These are phyloP conservation scores for Nymphaea colorata DNA, from an alignment of 164 flowering plant species.

Conservation along the genomic window DNA sequence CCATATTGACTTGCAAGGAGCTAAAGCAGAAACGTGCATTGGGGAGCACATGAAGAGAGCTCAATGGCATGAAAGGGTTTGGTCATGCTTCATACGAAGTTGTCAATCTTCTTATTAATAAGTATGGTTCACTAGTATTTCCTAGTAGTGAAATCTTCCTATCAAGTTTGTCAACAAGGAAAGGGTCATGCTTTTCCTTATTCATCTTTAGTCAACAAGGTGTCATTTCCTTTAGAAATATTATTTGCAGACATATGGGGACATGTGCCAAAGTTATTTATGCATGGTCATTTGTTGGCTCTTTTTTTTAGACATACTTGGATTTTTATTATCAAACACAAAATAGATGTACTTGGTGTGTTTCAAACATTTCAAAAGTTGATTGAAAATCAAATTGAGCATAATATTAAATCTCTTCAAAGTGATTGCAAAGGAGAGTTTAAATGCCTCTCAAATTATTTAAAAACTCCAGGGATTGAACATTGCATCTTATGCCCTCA, in stretches of 20 bases:
- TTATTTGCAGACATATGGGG: not conserved
- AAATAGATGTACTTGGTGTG: not conserved
- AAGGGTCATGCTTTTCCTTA: not conserved
- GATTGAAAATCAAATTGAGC: not conserved
- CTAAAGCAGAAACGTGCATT: too few relatives aligned
- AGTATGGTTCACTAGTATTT: too few relatives aligned
- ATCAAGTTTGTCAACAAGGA: not conserved
- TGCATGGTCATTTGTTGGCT: not conserved
- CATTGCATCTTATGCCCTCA: not conserved
- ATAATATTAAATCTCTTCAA: not conserved
- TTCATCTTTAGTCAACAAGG: not conserved
- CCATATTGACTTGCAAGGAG: too few relatives aligned
- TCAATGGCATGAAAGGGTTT: too few relatives aligned
- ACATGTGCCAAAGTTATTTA: not conserved
- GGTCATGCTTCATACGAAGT: too few relatives aligned
- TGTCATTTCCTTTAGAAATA: not conserved
- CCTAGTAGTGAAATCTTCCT: not conserved
- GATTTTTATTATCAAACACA: not conserved
- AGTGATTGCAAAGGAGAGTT: not conserved
- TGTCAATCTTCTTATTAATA: too few relatives aligned
- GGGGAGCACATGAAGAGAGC: too few relatives aligned
- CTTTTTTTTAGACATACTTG: not conserved
- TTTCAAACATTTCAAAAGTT: not conserved
- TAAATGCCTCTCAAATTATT: not conserved
- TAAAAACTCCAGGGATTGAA: not conserved